Evolutionary conservation across 805 yeast genomes (phyloP), one percentile per base, ranked within the genome.

Genomic region (Ogataea philodendri): DNA sequence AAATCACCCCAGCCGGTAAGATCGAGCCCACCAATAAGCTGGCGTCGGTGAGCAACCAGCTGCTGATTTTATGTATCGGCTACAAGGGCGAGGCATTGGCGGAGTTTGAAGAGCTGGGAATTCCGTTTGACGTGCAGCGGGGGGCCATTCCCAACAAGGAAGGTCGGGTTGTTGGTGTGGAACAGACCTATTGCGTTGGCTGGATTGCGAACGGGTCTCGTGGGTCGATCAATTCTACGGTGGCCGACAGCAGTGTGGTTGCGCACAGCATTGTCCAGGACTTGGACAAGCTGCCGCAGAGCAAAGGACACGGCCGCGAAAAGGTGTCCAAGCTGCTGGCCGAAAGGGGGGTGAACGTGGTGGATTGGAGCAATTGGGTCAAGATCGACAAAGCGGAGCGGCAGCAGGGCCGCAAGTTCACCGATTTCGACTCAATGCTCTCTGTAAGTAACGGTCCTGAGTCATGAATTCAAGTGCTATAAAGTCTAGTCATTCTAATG

Each of bases 161-260:
- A 15, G 82, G 80, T 2, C 59, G 72, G 24, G 71, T 72, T 0
- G 37, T 66, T 7, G 47, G 55, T 21, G 20, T 45, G 28, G 53
- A 52, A 2, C 82, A 86, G 0, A 62, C 86, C 40, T 90, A 88
- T 49, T 79, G 84, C 2, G 67, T 88, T 7, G 98, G 98, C 0
- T 93, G 98, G 98, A 80, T 88, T 30, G 77, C 83, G 38, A 78
- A 74, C 33, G 95, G 95, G 1, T 84, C 95, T 6, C 72, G 73
- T 18, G 98, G 98, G 1, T 94, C 87, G 3, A 93, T 93, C 46
- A 94, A 95, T 11, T 72, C 85, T 9, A 87, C 97, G 0, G 84
- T 90, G 82, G 73, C 81, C 71, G 88, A 84, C 41, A 76, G 96
- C 1, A 81, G 81, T 44, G 72, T 76, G 7, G 80, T 90, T 0